Base-by-base conservation (phyloP, 1,284 basidiomycete genomes). In the Tetrapyrgos nigripes region DNA sequence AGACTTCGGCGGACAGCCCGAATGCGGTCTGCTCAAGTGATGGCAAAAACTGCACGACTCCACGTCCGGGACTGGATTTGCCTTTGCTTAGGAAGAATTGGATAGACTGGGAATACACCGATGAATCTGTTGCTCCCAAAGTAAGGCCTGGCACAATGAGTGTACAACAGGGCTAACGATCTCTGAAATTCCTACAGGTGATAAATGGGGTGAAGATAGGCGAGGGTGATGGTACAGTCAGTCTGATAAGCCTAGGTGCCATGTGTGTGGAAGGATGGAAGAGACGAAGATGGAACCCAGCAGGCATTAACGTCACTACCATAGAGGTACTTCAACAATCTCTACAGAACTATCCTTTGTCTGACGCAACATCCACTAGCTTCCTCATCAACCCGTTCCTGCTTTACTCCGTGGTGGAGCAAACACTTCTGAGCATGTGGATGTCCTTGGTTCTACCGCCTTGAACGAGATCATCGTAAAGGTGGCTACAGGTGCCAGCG, bases 241-340 rank as follows among this genome's bases (percentile, higher is more conserved):
- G 91, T 60, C 78, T 97, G 19, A 73, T 98, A 17, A 94, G 93
- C 64, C 80, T 98, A 35, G 97, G 96, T 8, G 88, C 93, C 6
- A 98, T 99, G 96, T 98, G 97, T 69, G 88, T 91, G 6, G 92
- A 94, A 68, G 97, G 96, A 3, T 98, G 97, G 97, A 94, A 96
- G 74, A 82, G 89, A 56, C 83, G 84, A 62, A 82, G 89, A 52
- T 99, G 96, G 92, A 99, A 99, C 73, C 97, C 97, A 1, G 91
- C 89, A n/a, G 86, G 91, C 17, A 93, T 96, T 66, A 81, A 87
- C 65, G 81, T 98, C 33, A 85, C 90, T 17, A 97, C 95, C 3
- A 89, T 96, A 63, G 96, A 98, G 82, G 87, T 90, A 62, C 63
- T 79, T 54, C 24, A 29, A 24, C 56, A 44, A 60, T 55, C 21